A percentile compares a stretch with the other conserved stretches of the same genome.
phyloP scores from a whole-genome alignment of 2,329 filamentous ascomycete genomes.

The Colletotrichum lentis region DNA sequence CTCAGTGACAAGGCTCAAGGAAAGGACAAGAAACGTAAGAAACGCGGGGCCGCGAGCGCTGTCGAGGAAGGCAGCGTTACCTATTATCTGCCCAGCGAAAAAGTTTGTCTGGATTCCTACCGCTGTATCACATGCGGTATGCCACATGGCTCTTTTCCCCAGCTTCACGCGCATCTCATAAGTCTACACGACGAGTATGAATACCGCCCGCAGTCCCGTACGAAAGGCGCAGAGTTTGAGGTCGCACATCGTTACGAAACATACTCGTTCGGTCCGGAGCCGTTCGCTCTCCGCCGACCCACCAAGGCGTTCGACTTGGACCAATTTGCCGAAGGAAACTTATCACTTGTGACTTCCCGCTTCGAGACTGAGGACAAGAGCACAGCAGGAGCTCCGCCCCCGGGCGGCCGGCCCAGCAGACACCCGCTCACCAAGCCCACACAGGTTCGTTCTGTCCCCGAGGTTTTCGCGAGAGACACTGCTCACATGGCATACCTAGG shows the following conservation, averaged over 20 bases:
- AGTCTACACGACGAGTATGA: slow-evolving; percentile 56
- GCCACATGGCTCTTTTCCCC: slow-evolving; percentile 56
- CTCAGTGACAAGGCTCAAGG: slow-evolving; percentile 66
- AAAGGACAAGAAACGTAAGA: slow-evolving; percentile 58
- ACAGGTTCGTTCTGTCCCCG: slow-evolving; percentile 5
- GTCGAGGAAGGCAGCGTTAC: slow-evolving; percentile 54
- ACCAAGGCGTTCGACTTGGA: slow-evolving; percentile 56
- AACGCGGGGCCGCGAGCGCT: slow-evolving; percentile 41
- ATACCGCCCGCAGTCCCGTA: slow-evolving; percentile 50
- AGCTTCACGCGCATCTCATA: slow-evolving; percentile 60
- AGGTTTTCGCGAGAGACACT: background rate
- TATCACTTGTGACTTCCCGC: slow-evolving; percentile 56
- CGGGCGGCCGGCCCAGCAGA: slow-evolving; percentile 16
- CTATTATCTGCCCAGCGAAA: slow-evolving; percentile 56
- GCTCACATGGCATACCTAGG: slow-evolving; percentile 15
- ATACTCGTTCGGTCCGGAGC: slow-evolving; percentile 46
- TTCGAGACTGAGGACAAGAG: slow-evolving; percentile 46
- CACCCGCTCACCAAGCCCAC: slow-evolving; percentile 10
- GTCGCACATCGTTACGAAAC: slow-evolving; percentile 48
- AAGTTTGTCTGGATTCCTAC: slow-evolving; percentile 58
- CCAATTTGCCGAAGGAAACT: slow-evolving; percentile 55
- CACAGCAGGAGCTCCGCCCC: slow-evolving; percentile 20
- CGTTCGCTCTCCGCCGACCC: slow-evolving; percentile 54
- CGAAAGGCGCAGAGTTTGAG: slow-evolving; percentile 49
- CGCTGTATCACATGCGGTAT: slow-evolving; percentile 61